These are phyloP conservation scores for Begonia loranthoides DNA, from an alignment of 306 rosid species.

Conservation along the genomic window DNA sequence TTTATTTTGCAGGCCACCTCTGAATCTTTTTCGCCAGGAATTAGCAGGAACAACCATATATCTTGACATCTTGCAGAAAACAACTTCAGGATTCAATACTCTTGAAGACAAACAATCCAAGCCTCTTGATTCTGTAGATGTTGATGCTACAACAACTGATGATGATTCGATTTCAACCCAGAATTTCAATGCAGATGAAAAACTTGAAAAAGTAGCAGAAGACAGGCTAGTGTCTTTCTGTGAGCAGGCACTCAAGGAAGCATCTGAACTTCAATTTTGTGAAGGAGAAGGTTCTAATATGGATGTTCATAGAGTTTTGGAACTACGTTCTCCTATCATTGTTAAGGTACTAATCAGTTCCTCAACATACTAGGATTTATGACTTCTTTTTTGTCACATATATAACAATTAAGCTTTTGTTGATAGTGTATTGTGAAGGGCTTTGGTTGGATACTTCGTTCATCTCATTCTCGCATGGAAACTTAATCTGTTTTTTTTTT, in stretches of 20 bases:
- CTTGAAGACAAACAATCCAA: constrained; percentile 20
- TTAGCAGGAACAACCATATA: constrained; percentile 70
- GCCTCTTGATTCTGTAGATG: constrained; percentile 20
- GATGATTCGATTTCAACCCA: constrained; percentile 20
- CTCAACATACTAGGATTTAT: not conserved
- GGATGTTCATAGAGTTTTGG: constrained; percentile 85
- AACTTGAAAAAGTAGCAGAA: constrained; percentile 73
- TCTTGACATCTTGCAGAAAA: constrained; percentile 74
- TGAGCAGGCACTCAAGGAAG: constrained; percentile 86
- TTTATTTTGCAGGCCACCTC: constrained; percentile 76
- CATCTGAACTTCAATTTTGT: constrained; percentile 82
- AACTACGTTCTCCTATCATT: constrained; percentile 81
- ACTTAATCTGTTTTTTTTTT: too few species aligned
- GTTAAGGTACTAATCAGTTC: constrained; percentile 48
- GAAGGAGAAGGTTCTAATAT: constrained; percentile 66
- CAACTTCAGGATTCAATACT: constrained; percentile 45
- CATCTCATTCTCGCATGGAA: too few species aligned
- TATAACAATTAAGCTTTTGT: too few species aligned
- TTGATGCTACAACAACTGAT: constrained; percentile 15
- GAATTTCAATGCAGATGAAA: constrained; percentile 40
- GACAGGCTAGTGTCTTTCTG: constrained; percentile 83
- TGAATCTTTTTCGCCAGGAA: constrained; percentile 96
- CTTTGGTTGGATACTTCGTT: too few species aligned
- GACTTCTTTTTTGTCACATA: too few species aligned
- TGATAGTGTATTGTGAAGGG: too few species aligned